These are phyloP conservation scores for Beauveria bassiana DNA, from an alignment of 2,329 filamentous ascomycete genomes.

Conservation along the genomic window DNA sequence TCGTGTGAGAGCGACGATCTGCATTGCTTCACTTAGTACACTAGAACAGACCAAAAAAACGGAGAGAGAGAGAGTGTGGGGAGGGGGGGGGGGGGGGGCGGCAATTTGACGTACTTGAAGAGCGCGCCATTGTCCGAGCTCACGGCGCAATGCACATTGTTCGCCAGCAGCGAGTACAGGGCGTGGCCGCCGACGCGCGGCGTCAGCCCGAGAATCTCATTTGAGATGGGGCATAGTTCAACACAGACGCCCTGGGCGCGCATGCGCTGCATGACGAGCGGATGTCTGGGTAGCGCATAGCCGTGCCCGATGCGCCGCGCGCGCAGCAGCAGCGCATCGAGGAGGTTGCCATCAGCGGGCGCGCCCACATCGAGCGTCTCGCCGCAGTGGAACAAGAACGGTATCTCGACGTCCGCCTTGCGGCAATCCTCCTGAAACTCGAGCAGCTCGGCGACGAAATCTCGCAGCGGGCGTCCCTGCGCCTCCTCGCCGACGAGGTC, in stretches of 20 bases:
- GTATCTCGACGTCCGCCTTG: slow-evolving; percentile 45
- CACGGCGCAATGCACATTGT: slow-evolving; percentile 64
- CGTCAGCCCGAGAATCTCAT: slow-evolving; percentile 65
- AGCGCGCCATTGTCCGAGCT: slow-evolving; percentile 70
- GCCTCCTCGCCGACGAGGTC: slow-evolving; percentile 64
- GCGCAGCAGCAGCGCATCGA: slow-evolving; percentile 58
- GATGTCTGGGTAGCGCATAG: slow-evolving; percentile 60
- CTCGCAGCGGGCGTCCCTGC: slow-evolving; percentile 49
- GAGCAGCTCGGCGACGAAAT: slow-evolving; percentile 48
- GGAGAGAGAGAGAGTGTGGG: not conserved
- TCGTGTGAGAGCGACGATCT: slow-evolving; percentile 67
- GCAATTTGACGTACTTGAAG: slow-evolving; percentile 58
- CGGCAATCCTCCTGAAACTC: slow-evolving; percentile 47
- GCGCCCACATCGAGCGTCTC: slow-evolving; percentile 63
- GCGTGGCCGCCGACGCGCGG: slow-evolving; percentile 57
- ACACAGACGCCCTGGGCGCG: slow-evolving; percentile 57
- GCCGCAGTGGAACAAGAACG: slow-evolving; percentile 70
- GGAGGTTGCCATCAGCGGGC: slow-evolving; percentile 58
- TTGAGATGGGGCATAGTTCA: slow-evolving; percentile 72
- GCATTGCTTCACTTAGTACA: not conserved
- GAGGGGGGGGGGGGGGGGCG: too few species aligned
- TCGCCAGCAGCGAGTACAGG: slow-evolving; percentile 61
- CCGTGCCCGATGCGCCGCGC: slow-evolving; percentile 68
- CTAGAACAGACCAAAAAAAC: not conserved
- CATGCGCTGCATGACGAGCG: slow-evolving; percentile 58